These are phyloP conservation scores for Pseudonitzschia pungens DNA, from an alignment of 108 stramenopile species.

Conservation along the genomic window DNA sequence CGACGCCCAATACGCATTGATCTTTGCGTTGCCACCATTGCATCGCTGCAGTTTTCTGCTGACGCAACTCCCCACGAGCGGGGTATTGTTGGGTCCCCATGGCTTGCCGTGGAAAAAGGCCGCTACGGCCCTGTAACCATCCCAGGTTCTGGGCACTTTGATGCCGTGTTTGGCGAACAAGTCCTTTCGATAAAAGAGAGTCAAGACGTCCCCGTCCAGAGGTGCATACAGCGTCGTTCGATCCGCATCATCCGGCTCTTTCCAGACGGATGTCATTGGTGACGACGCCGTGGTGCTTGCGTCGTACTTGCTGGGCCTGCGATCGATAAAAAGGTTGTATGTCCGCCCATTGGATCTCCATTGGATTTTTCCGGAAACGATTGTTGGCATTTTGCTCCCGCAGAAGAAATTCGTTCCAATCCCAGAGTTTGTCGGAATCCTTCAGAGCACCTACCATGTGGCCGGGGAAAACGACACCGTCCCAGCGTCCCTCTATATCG, in stretches of 20 bases:
- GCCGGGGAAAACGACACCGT: conserved; percentile 31
- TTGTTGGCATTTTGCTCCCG: background rate
- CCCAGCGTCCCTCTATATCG: conserved; percentile 12
- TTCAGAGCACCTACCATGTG: conserved; percentile 29
- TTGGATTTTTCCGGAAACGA: background rate
- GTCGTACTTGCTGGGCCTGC: conserved; percentile 1
- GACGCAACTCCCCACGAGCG: conserved; percentile 33
- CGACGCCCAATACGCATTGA: conserved; percentile 39
- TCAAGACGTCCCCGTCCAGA: conserved; percentile 42
- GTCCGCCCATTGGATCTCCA: conserved; percentile 21
- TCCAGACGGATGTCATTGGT: background rate
- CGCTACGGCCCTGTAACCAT: conserved; percentile 46
- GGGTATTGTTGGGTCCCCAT: conserved; percentile 18
- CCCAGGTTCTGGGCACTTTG: conserved; percentile 50
- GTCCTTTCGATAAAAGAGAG: conserved; percentile 49
- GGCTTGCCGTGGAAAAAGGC: conserved; percentile 33
- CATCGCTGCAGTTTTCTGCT: background rate
- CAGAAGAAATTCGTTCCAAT: conserved; percentile 19
- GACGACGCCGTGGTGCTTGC: background rate
- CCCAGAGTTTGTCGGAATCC: conserved; percentile 18
- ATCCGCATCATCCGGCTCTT: background rate
- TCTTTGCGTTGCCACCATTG: background rate
- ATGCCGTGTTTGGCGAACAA: conserved; percentile 38
- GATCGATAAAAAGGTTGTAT: conserved; percentile 27
- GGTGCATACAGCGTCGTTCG: conserved; percentile 18